Base-by-base conservation (phyloP, 345 rosid species). In the Rhodomyrtus tomentosa region DNA sequence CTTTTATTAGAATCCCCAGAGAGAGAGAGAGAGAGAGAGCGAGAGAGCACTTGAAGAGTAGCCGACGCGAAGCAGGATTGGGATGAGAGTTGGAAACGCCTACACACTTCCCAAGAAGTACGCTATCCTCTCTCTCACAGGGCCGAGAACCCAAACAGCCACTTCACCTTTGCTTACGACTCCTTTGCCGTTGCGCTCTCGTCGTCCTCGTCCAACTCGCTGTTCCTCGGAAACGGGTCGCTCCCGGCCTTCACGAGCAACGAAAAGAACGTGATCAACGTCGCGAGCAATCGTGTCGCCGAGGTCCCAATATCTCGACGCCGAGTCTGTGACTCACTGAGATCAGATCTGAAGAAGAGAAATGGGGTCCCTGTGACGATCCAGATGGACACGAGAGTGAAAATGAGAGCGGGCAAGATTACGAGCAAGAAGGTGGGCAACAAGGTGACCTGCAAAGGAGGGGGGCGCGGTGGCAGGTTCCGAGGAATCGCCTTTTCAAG, bases 141-240 rank as follows among this genome's bases (percentile, higher is more conserved):
- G n/a, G n/a, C n/a, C n/a, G n/a, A n/a, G n/a, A 97, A 97, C 89
- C 98, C 99, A 0, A 97, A 97, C 85, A 87, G 93, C 38, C 99
- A 94, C 86, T 68, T 68, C 79, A 76, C 52, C 84, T 83, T 96
- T 85, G 88, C 93, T 7, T 93, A 95, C 91, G 92, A 93, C 79
- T 93, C 98, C 1, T 92, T 94, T 85, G 76, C 86, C 7, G 84
- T 95, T 80, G 83, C 92, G 12, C 85, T 91, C 25, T 59, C 86
- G 4, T 88, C 96, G 8, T 87, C 89, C 82, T 82, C 87, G 49
- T 92, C 88, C 22, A 36, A 18, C 79, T 40, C 79, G 45, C 95
- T 91, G 74, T 86, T 89, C 55, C 86, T 97, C 4, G 99, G 91
- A 4, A 97, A 95, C 89, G 97, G 98, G 18, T 89, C 98, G 0